Percentiles rank a stretch among this genome's conserved stretches.
phyloP scores from a whole-genome alignment of 768 basidiomycete species.

The Pulveroboletus sp. region DNA sequence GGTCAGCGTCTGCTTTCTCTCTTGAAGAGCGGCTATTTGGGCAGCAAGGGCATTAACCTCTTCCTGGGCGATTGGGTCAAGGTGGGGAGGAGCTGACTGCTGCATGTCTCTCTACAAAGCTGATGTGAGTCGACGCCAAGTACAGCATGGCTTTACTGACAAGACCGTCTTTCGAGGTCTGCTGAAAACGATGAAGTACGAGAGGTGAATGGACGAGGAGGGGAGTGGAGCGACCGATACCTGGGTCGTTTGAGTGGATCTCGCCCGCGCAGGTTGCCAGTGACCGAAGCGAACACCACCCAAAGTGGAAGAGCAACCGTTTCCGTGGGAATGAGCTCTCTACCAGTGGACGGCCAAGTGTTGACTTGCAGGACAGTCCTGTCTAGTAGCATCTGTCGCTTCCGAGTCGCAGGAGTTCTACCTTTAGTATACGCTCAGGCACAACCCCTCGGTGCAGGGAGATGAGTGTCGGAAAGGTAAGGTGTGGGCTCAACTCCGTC shows the following conservation, averaged over 20 bases:
- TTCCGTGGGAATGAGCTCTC: conserved; percentile 6
- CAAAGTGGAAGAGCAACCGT: conserved; percentile 6
- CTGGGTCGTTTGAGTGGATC: background rate
- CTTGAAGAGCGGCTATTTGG: conserved; percentile 20
- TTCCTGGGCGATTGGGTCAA: conserved; percentile 22
- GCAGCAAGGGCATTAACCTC: conserved; percentile 23
- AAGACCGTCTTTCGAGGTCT: conserved; percentile 18
- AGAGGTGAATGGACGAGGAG: background rate
- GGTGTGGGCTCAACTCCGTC: background rate
- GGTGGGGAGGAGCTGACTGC: conserved; percentile 10
- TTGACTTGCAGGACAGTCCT: background rate
- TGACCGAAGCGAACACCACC: conserved; percentile 5
- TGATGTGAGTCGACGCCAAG: conserved; percentile 16
- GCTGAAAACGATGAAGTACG: background rate
- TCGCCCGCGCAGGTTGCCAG: background rate
- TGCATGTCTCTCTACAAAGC: conserved; percentile 20
- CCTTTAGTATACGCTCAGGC: background rate
- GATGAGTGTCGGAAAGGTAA: background rate
- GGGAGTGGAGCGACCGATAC: background rate
- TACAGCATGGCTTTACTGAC: conserved; percentile 20
- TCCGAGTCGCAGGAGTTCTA: background rate
- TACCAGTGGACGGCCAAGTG: background rate
- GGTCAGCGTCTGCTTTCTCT: conserved; percentile 16
- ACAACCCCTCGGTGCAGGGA: too few species aligned
- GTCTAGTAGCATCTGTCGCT: too few species aligned